These are phyloP conservation scores for Annulohypoxylon moriforme DNA, from an alignment of 495 filamentous ascomycete species.

Conservation along the genomic window DNA sequence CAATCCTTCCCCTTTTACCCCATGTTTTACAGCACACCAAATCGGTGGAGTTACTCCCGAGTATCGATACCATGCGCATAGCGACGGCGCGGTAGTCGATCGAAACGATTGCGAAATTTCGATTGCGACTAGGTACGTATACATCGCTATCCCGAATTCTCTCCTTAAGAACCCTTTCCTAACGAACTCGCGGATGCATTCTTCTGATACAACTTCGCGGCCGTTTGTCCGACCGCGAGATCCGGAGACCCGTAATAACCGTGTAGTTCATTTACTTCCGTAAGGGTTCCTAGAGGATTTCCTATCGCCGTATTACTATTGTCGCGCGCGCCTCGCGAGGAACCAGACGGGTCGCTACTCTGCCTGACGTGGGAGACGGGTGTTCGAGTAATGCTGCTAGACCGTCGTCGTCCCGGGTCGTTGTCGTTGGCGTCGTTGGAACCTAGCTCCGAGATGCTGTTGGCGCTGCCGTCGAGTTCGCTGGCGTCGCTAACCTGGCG, in stretches of 20 bases:
- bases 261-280: slow-evolving; percentile 50
- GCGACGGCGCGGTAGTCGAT: background rate
- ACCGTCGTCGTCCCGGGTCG: slow-evolving; percentile 34
- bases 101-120: background rate
- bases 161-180: background rate
- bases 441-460: slow-evolving; percentile 48
- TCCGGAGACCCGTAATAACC: slow-evolving; percentile 52
- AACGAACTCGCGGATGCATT: slow-evolving; percentile 2
- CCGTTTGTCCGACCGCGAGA: slow-evolving; percentile 28
- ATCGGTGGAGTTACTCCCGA: background rate
- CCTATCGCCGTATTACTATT: slow-evolving; percentile 1
- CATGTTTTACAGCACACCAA: background rate
- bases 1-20: background rate
- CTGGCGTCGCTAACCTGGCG: slow-evolving; percentile 55
- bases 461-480: slow-evolving; percentile 51
- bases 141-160: background rate
- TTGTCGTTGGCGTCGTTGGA: slow-evolving; percentile 24
- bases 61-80: background rate
- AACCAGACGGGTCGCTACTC: slow-evolving; percentile 37
- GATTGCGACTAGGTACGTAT: too few species aligned
- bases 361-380: slow-evolving; percentile 15
- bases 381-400: slow-evolving; percentile 25
- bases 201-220: slow-evolving; percentile 9
- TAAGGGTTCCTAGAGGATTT: slow-evolving; percentile 45
- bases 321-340: background rate